Conservation (phyloP, 2,329 filamentous ascomycete genomes). For the Thielaviopsis ethacetica region DNA sequence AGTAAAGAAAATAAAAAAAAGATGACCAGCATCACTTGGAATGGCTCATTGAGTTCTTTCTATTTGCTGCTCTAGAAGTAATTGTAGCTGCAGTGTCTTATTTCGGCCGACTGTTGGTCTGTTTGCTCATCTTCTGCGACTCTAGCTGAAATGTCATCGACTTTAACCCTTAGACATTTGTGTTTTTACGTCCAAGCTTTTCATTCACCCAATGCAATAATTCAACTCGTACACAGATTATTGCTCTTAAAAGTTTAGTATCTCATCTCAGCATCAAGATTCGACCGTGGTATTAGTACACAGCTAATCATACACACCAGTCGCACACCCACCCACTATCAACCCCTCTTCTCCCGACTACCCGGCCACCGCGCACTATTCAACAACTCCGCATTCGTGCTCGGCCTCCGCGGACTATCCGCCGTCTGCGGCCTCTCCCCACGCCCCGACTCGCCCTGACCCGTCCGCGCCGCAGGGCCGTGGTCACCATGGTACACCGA, state of each 20-base stretch:
- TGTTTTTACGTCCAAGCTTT: no score
- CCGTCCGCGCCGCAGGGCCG: constrained; percentile 14
- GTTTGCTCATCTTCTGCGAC: no score
- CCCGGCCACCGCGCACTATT: not conserved
- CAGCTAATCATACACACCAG: not conserved
- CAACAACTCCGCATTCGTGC: constrained; percentile 10
- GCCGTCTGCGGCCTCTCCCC: not conserved
- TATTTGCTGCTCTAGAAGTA: no score
- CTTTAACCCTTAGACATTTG: no score
- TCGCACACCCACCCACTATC: not conserved
- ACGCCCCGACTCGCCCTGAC: constrained; percentile 6
- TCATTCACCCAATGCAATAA: no score
- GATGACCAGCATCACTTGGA: no score
- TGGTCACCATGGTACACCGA: constrained; percentile 17
- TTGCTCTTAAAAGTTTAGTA: not conserved
- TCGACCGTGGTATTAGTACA: not conserved
- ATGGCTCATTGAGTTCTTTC: no score
- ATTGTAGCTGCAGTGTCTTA: no score
- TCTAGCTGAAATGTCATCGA: no score
- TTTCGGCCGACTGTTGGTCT: no score
- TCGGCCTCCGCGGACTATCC: constrained; percentile 6
- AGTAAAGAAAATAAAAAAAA: no score
- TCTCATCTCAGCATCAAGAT: not conserved
- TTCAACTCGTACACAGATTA: no score
- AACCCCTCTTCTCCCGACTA: not conserved